Evolutionary conservation across 768 basidiomycete species (phyloP), one percentile per base, ranked within the genome.

Genomic region (Mrakia gelida): DNA sequence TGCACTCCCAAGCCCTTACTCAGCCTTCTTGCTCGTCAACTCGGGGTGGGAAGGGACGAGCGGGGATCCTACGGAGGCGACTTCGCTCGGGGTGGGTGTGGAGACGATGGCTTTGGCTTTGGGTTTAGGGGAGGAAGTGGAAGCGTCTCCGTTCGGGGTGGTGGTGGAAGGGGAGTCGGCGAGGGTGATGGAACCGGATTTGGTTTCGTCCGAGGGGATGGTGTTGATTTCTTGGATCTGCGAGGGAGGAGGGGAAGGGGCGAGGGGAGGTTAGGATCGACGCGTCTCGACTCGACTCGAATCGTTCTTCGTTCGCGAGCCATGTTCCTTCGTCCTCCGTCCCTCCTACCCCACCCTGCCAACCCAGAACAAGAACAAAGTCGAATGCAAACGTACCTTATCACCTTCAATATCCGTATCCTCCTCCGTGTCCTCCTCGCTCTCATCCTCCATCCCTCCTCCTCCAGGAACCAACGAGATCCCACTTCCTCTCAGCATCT

Each of bases 51-150:
- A 34, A 3, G 74, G 62, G 2, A 75, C 74, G 62, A 75, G 65
- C 13, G 74, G 74, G 18, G 61, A 65, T 32, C 74, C 74, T 26
- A 75, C 38, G 7, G 54, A 61, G 3, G 72, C 72, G 28, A 73
- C 49, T 1, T 6, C 2, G 73, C 65, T 4, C 5, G 30, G 30
- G 26, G 41, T 38, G 10, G 59, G 38, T 11, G 63, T n/a, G 2
- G 75, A 52, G 16, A 62, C 43, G 43, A 83, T 80, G 18, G 49
- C 49, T 77, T 84, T 80, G 49, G 84, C 82, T 75, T 82, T 80
- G 81, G 74, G 41, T n/a, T n/a, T n/a, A n/a, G n/a, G n/a, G n/a
- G n/a, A n/a, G n/a, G n/a, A n/a, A n/a, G n/a, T n/a, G 10, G 45
- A 38, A 28, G 70, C 41, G 54, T 65, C 49, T 21, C 32, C 41